Evolutionary conservation across 169 alveolate genomes (phyloP).

Genomic region (Babesia gibsoni): DNA sequence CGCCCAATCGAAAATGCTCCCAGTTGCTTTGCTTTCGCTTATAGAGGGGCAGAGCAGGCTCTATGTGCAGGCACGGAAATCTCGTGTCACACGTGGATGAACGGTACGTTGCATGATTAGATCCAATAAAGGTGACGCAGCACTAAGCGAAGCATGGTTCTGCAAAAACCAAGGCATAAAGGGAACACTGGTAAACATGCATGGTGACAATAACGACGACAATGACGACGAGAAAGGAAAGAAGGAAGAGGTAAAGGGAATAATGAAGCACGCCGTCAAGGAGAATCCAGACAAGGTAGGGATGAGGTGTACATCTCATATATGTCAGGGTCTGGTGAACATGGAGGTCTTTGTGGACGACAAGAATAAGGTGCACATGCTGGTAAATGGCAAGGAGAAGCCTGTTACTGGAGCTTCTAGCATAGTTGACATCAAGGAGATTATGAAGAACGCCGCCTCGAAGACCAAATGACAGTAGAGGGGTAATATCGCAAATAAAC

Average conservation of each 20-base stretch:
- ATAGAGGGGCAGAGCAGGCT: slow-evolving; percentile 55
- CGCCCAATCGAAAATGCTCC: slow-evolving; percentile 54
- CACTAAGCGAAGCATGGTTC: slow-evolving; percentile 62
- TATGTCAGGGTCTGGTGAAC: slow-evolving; percentile 52
- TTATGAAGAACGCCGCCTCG: slow-evolving; percentile 3
- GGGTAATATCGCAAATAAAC: neutral
- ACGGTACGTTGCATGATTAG: slow-evolving; percentile 9
- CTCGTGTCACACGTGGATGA: slow-evolving; percentile 63
- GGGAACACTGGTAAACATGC: slow-evolving; percentile 34
- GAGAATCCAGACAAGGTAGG: slow-evolving; percentile 25
- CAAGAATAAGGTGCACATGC: slow-evolving; percentile 49
- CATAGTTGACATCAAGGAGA: slow-evolving; percentile 17
- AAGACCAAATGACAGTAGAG: neutral
- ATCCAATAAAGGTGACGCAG: neutral
- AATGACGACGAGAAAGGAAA: slow-evolving; percentile 8
- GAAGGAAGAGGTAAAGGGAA: neutral
- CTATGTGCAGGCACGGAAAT: slow-evolving; percentile 49
- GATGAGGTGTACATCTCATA: neutral
- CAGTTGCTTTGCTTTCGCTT: slow-evolving; percentile 51
- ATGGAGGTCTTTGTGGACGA: slow-evolving; percentile 59
- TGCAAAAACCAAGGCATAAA: slow-evolving; percentile 51
- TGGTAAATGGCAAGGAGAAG: slow-evolving; percentile 56
- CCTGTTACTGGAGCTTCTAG: slow-evolving; percentile 36
- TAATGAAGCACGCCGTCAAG: slow-evolving; percentile 52
- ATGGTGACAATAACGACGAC: neutral